Evolutionary conservation across 2,329 filamentous ascomycete species (phyloP), one percentile per base, ranked within the genome.

Genomic region (Leptographium lundbergii): DNA sequence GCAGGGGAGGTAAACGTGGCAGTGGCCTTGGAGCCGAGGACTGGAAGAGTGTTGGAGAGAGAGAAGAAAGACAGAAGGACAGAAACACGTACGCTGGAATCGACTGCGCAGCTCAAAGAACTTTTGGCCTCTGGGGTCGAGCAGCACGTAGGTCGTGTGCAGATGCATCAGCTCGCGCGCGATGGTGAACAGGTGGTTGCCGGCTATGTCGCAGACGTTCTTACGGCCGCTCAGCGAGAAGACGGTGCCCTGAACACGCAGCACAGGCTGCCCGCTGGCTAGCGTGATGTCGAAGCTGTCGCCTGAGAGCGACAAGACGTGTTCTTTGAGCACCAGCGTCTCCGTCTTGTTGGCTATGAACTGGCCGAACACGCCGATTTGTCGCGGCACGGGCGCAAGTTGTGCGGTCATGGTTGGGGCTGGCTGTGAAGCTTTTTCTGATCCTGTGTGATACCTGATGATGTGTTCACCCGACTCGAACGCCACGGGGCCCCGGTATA

Each of bases 231-330:
- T 78, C 3, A 84, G 66, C 13, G 77, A 75, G 63, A 82, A 65
- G 61, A 76, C 66, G 59, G 79, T 78, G 63, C 81, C 82, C 62
- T 82, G 71, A 51, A 85, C 78, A 62, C 77, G 76, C 62, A 86
- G 69, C 36, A 86, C 65, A 0, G 79, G 75, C 25, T 75, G 71
- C 25, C 81, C 81, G 60, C 75, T 77, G 52, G 75, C 70, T 6
- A 79, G 76, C 58, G 76, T 78, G 69, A 88, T 79, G 63, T 81
- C 79, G 70, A 87, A 88, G 68, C 77, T 81, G 71, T 87, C 83
- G 60, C 82, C 82, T 1, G 77, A 77, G 10, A 86, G 70, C 3
- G 83, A 85, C 60, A 84, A 68, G 22, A 85, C 73, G 64, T 82
- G 83, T 66, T 87, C 83, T 64, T 78, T 81, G 55, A 88, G 72